These are phyloP conservation scores for Solanum infundibuliforme DNA, from an alignment of 257 asterid species.

Conservation along the genomic window DNA sequence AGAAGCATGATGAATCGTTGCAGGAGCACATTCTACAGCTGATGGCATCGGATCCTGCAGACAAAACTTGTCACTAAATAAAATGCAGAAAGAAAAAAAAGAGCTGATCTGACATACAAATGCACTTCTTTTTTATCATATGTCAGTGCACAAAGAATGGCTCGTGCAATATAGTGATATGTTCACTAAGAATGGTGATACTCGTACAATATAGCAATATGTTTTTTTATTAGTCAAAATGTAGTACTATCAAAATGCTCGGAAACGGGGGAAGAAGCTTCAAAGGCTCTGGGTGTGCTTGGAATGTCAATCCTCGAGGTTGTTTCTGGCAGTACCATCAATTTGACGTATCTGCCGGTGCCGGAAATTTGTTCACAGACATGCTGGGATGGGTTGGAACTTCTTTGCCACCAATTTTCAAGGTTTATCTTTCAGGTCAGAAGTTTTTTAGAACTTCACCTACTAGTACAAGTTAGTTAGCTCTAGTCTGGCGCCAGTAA, in stretches of 20 bases:
- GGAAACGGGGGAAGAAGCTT: background rate
- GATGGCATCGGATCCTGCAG: conserved; percentile 51
- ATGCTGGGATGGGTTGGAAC: background rate
- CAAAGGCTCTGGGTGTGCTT: background rate
- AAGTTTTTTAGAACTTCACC: background rate
- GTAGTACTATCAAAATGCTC: background rate
- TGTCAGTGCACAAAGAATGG: background rate
- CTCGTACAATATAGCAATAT: background rate
- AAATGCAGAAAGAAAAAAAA: background rate
- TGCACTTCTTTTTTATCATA: background rate
- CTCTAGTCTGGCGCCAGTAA: background rate
- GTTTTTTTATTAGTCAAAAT: background rate
- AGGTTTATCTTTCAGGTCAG: background rate
- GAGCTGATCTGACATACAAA: background rate
- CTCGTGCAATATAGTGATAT: background rate
- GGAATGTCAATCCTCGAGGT: background rate
- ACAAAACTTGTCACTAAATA: background rate
- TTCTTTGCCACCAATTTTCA: background rate
- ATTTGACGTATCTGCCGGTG: background rate
- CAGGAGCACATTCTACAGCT: conserved; percentile 24
- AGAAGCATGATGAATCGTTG: conserved; percentile 31
- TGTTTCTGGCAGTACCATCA: background rate
- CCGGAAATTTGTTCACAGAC: background rate
- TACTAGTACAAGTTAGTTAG: background rate
- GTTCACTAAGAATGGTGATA: background rate